Evolutionary conservation across 1,139 yeast genomes (phyloP), one percentile per base, ranked within the genome.

Genomic region (Groenewaldozyma auringiensis): DNA sequence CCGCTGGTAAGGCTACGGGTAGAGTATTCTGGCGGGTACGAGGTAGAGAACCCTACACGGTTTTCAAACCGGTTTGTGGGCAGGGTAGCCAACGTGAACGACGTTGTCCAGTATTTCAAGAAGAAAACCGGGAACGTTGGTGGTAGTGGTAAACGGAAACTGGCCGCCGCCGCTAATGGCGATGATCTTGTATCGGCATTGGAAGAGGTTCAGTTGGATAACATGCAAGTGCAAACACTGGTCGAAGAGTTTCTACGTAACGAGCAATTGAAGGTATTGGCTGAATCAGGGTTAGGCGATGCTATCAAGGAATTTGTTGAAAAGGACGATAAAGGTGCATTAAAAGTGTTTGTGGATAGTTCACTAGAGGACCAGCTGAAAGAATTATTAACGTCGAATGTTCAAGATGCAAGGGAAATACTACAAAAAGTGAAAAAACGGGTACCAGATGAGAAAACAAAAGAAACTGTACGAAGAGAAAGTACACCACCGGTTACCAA

Each of bases 51-150:
- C 58, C 86, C 95, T 0, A 72, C 94, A 47, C 67, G 96, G 50
- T 86, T 92, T 55, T 87, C 96, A 3, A 87, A 89, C 58, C 69
- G 86, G 55, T 94, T 89, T 70, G 95, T 86, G 4, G 96, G 96
- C 0, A 74, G 72, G 51, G 94, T 92, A 2, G 98, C 98, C 11
- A 92, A 92, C 61, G 79, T 83, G 9, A 83, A 85, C 57, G 95
- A 89, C 56, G 86, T 89, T 8, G 78, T 92, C 2, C 81, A 79
- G 43, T 83, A 84, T 58, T 78, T 78, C 57, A 77, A 81, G 59
- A 74, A 69, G 56, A 69, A 63, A 54, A 51, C 21, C 27, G 37
- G 34, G 3, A 22, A 18, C 11, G 25, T 37, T n/a, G 21, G 25
- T 32, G 22, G 21, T 29, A 8, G 32, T 18, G 17, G 17, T 21